Conservation (phyloP, 140 eudicot species). For the Senecio squalidus region DNA sequence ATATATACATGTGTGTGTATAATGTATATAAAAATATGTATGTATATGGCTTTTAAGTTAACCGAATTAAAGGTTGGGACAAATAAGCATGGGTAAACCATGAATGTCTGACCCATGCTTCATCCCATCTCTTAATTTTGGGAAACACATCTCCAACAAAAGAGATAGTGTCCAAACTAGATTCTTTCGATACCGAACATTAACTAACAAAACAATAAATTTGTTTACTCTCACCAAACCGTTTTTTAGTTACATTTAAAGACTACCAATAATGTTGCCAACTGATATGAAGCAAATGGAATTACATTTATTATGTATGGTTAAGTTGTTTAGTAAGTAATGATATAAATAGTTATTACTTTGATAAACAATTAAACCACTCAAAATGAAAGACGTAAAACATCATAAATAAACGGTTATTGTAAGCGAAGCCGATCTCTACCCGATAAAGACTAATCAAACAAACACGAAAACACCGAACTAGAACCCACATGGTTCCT, state of each 20-base stretch:
- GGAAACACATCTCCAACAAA: constrained; percentile 28
- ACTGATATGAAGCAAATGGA: not conserved
- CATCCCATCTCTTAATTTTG: constrained; percentile 27
- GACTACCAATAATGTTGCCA: not conserved
- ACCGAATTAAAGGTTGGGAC: constrained; percentile 17
- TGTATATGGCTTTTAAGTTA: not conserved
- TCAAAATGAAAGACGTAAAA: no score
- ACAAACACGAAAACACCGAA: no score
- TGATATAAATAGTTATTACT: no score
- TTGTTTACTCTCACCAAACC: no score
- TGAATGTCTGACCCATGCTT: constrained; percentile 30
- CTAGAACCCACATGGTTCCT: no score
- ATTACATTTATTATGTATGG: constrained; percentile 2
- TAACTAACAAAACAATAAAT: constrained; percentile 18
- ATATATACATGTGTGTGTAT: no score
- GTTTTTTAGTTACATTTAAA: not conserved
- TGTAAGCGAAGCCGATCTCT: no score
- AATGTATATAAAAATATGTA: no score
- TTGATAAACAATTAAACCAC: no score
- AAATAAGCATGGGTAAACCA: constrained; percentile 27
- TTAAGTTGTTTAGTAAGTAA: not conserved
- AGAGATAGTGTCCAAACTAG: constrained; percentile 18
- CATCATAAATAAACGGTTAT: no score
- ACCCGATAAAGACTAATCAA: no score
- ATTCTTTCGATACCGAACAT: constrained; percentile 13